Evolutionary conservation across 352 stramenopile genomes (phyloP), one percentile per base, ranked within the genome.

Genomic region (Plasmopara muralis): DNA sequence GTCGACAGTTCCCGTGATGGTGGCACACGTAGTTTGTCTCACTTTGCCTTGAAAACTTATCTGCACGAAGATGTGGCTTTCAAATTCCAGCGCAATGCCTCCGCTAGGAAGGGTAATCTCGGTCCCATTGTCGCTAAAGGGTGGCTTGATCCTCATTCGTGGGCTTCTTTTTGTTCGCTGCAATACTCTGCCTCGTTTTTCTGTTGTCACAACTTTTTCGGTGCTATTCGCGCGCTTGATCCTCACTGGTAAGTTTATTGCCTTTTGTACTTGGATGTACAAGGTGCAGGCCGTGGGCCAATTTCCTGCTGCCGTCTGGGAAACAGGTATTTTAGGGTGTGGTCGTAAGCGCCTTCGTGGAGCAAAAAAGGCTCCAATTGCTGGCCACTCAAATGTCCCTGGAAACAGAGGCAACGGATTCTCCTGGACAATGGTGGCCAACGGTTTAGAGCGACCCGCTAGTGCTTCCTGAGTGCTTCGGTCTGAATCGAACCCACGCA

Each of bases 251-350:
- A 94, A 66, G 47, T 95, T 95, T 7, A 60, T 66, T 2, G 74
- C 84, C 10, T 82, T 72, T 38, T 93, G 80, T 15, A 97, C 61
- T 50, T 96, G 88, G 7, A 95, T 65, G 47, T 94, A 89, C 20
- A 96, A 46, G 4, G 69, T 74, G 43, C 83, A 94, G 16, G 79
- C 55, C 16, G 57, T 75, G 2, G 78, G 79, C 72, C 72, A 87
- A 31, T 87, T 73, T 30, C 58, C 58, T 16, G 51, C 35, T 10
- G 57, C 33, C 9, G 62, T 34, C 10, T 28, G 30, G 2, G 51
- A 46, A 25, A 48, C 10, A 41, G 39, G 66, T 16, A 51, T 49
- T 33, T 67, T 66, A 16, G 66, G 29, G n/a, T 67, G 63, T 16
- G 82, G 79, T 9, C 79, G 64, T 31, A 91, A 66, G 1, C 70